Evolutionary conservation across 2,329 filamentous ascomycete species (phyloP), one percentile per base, ranked within the genome.

Genomic region (Clonostachys rhizophaga): DNA sequence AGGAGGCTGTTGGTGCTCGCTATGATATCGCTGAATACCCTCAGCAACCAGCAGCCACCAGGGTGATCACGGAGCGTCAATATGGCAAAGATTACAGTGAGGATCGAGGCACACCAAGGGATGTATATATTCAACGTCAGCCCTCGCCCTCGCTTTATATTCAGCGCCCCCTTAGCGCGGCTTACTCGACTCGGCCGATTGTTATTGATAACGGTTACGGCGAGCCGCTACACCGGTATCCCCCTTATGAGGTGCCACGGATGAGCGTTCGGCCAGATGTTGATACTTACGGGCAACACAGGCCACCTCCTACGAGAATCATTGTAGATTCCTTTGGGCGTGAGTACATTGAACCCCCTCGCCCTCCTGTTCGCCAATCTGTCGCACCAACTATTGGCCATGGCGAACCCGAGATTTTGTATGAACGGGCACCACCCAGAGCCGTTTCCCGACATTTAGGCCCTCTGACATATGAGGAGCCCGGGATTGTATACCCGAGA

Each of bases 291-390:
- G 68, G 68, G 3, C 72, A 72, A 42, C 72, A 72, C 56, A 64
- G 72, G 44, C 73, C 79, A 7, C 75, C 79, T 16, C 70, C 79
- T 42, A 72, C 84, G 47, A 82, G 85, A 51, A 86, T 96, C 52
- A 76, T 95, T 34, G 75, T 95, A 47, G 91, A 96, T 66, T 83
- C 88, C 51, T 89, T 84, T 64, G 91, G 91, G 39, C 88, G 89
- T 61, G 83, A 89, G 61, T 96, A 91, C 67, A 64, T 77, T 50
- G 80, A 84, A 55, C 78, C 81, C 24, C 56, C 67, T 10, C 72
- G 71, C 43, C 55, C 63, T 20, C 55, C 72, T 16, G 58, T 73
- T 17, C 68, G 78, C 42, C 78, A 78, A 44, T 83, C 81, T 8
- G 70, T 77, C 14, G 78, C 75, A 5, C 74, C 78, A 39, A 69